Evolutionary conservation across 495 filamentous ascomycete species (phyloP).

Genomic region (Viridothelium virens): DNA sequence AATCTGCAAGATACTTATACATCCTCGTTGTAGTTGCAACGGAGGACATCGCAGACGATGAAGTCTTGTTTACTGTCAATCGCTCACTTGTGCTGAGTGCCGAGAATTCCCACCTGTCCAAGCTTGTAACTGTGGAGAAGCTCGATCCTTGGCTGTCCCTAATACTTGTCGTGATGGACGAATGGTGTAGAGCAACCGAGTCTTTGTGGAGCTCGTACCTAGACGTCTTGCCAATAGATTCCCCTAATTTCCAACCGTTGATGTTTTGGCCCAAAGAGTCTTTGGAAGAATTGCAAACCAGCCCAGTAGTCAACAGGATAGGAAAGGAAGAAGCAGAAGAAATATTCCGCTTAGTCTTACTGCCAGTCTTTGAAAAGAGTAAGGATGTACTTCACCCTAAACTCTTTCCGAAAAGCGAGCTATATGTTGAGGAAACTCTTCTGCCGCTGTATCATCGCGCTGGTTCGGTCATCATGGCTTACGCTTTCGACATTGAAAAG

Average conservation of each 20-base stretch:
- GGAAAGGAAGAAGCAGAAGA: conserved; percentile 64
- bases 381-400: conserved; percentile 45
- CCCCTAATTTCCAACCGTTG: conserved; percentile 65
- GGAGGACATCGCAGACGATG: conserved; percentile 50
- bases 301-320: conserved; percentile 68
- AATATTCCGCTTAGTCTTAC: conserved; percentile 54
- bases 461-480: conserved; percentile 86
- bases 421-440: conserved; percentile 40
- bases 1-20: not conserved
- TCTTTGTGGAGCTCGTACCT: conserved; percentile 78
- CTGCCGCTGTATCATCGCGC: conserved; percentile 63
- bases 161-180: conserved; percentile 74
- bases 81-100: conserved; percentile 45
- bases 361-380: conserved; percentile 50
- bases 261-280: conserved; percentile 82
- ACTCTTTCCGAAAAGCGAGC: conserved; percentile 35
- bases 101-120: conserved; percentile 31
- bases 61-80: conserved; percentile 59
- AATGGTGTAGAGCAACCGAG: conserved; percentile 51
- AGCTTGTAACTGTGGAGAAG: conserved; percentile 18
- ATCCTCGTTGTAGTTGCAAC: conserved; percentile 44
- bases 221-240: conserved; percentile 54
- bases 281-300: conserved; percentile 65
- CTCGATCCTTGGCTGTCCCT: conserved; percentile 52
- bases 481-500: conserved; percentile 76